Conservation (phyloP, 129 eudicot species). For the Dittrichia graveolens region DNA sequence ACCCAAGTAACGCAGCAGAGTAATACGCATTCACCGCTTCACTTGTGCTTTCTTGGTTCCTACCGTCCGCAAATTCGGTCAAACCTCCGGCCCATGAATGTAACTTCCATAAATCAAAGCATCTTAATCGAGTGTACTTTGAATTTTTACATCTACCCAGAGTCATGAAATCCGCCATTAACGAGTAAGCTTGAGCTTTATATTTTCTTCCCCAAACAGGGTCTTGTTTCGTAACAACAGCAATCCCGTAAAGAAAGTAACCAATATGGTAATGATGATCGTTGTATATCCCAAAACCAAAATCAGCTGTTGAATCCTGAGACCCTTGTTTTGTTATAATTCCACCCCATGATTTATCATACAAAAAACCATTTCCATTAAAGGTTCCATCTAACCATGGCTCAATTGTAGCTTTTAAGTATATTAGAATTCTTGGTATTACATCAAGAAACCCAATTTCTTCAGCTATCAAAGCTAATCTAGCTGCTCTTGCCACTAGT, state of each 20-base stretch:
- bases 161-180: slow-evolving; percentile 90
- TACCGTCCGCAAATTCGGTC: slow-evolving; percentile 81
- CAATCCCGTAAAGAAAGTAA: slow-evolving; percentile 76
- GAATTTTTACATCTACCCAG: slow-evolving; percentile 50
- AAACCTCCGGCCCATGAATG: slow-evolving; percentile 98
- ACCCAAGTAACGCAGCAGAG: slow-evolving; percentile 85
- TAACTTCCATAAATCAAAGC: slow-evolving; percentile 82
- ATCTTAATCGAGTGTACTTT: slow-evolving; percentile 66
- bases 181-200: slow-evolving; percentile 72
- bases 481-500: slow-evolving; percentile 80
- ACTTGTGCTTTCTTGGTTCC: slow-evolving; percentile 91
- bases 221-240: slow-evolving; percentile 79
- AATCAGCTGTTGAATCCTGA: slow-evolving; percentile 74
- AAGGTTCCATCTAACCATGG: slow-evolving; percentile 93
- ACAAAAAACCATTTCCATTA: slow-evolving; percentile 68
- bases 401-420: slow-evolving; percentile 70
- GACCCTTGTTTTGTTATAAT: slow-evolving; percentile 77
- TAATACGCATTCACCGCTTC: slow-evolving; percentile 91
- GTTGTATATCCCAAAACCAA: slow-evolving; percentile 83
- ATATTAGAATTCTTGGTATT: slow-evolving; percentile 57
- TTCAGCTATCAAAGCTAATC: slow-evolving; percentile 86
- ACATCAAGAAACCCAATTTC: slow-evolving; percentile 62
- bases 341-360: slow-evolving; percentile 91
- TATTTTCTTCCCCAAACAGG: slow-evolving; percentile 83
- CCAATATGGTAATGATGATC: slow-evolving; percentile 93